Evolutionary conservation across 208 protist species (phyloP).

Genomic region (Trypanosoma grayi): DNA sequence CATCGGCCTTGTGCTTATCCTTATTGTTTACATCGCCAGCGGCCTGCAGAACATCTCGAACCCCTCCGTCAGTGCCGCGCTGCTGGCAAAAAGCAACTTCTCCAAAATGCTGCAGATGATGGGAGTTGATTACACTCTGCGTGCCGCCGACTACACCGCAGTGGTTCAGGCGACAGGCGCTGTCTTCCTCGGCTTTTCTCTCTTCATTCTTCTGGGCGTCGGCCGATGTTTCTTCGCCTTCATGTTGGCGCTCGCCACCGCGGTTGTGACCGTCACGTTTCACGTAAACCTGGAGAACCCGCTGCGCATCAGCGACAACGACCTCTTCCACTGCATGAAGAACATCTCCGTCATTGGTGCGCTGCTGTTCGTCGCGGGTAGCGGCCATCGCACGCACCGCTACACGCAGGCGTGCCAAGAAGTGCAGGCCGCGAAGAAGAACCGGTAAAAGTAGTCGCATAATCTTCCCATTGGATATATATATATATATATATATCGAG

Average conservation of each 20-base stretch:
- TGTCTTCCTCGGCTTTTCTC: slow-evolving; percentile 64
- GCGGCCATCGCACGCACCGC: slow-evolving; percentile 43
- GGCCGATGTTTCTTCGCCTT: slow-evolving; percentile 80
- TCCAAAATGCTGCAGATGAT: slow-evolving; percentile 37
- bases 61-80: slow-evolving; percentile 38
- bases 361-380: slow-evolving; percentile 71
- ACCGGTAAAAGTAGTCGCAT: slow-evolving; percentile 19
- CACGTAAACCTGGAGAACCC: slow-evolving; percentile 57
- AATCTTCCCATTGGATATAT: not conserved
- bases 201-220: slow-evolving; percentile 80
- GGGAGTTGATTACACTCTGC: slow-evolving; percentile 21
- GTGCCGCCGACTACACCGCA: slow-evolving; percentile 40
- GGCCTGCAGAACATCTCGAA: slow-evolving; percentile 51
- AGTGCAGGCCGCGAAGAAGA: slow-evolving; percentile 30
- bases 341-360: slow-evolving; percentile 61
- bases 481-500: not conserved
- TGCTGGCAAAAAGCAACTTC: slow-evolving; percentile 71
- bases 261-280: slow-evolving; percentile 53
- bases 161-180: slow-evolving; percentile 54
- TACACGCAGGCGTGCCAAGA: slow-evolving; percentile 30
- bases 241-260: slow-evolving; percentile 48
- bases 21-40: slow-evolving; percentile 49
- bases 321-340: slow-evolving; percentile 52
- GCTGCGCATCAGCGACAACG: slow-evolving; percentile 22
- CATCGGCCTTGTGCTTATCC: slow-evolving; percentile 51